phyloP scores from a whole-genome alignment of 1,284 basidiomycete genomes.

The Rhizopogon hawkerae region DNA sequence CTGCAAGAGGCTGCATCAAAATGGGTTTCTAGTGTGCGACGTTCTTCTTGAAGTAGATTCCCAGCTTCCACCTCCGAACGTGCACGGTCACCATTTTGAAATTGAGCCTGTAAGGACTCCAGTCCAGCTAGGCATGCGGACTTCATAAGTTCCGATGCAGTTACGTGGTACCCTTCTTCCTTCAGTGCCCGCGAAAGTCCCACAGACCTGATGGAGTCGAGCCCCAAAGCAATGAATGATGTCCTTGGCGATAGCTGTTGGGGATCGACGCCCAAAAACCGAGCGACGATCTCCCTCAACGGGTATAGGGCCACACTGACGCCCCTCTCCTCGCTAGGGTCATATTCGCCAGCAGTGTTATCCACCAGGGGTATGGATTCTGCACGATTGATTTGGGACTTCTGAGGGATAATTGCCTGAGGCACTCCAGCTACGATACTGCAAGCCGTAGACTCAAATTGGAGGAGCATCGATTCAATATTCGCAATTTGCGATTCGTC shows the following conservation, averaged over 20 bases:
- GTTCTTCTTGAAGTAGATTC: slow-evolving; percentile 6
- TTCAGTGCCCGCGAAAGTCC: slow-evolving; percentile 32
- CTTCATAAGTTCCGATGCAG: slow-evolving; percentile 31
- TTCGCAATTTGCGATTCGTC: slow-evolving; percentile 5
- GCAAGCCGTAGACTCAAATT: slow-evolving; percentile 18
- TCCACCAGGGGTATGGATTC: neutral
- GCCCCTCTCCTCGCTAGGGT: slow-evolving; percentile 1
- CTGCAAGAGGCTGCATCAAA: slow-evolving; percentile 13
- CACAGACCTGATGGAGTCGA: slow-evolving; percentile 43
- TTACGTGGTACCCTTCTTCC: slow-evolving; percentile 25
- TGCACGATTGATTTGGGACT: neutral
- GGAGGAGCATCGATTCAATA: slow-evolving; percentile 13
- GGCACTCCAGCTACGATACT: slow-evolving; percentile 6
- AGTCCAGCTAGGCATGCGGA: neutral
- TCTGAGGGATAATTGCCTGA: neutral
- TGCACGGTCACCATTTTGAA: neutral
- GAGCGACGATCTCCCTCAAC: slow-evolving; percentile 26
- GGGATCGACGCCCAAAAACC: slow-evolving; percentile 30
- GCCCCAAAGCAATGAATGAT: slow-evolving; percentile 38
- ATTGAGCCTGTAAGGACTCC: neutral
- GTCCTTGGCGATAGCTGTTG: slow-evolving; percentile 23
- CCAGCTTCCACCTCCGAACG: neutral
- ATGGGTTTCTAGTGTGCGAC: slow-evolving; percentile 11
- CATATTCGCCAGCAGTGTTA: neutral
- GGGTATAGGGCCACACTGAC: slow-evolving; percentile 12